phyloP scores from a whole-genome alignment of 2,329 filamentous ascomycete species.

The Mycocentrospora acerina region DNA sequence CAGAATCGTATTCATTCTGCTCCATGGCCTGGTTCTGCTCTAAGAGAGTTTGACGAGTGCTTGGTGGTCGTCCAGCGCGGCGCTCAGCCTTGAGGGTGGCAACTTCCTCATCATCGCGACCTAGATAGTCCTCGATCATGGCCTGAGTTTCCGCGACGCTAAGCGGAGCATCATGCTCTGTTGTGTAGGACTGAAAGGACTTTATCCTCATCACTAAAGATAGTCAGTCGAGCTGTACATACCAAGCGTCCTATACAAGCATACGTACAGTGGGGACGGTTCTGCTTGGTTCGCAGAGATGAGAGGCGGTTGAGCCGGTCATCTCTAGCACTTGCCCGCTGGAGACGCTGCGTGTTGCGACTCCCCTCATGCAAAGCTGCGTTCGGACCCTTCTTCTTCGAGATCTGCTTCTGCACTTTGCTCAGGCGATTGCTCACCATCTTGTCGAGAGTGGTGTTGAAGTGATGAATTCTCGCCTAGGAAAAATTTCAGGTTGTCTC shows the following conservation, averaged over 20 bases:
- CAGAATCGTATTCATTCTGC: constrained; percentile 76
- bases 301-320: constrained; percentile 76
- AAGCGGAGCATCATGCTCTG: constrained; percentile 50
- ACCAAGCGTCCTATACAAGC: background rate
- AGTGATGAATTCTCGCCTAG: constrained; percentile 8
- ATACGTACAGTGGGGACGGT: constrained; percentile 69
- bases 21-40: constrained; percentile 70
- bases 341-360: constrained; percentile 78
- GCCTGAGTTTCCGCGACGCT: constrained; percentile 59
- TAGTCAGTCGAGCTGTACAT: background rate
- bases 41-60: constrained; percentile 73
- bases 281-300: constrained; percentile 69
- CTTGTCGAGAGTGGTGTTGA: constrained; percentile 12
- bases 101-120: constrained; percentile 71
- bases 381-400: constrained; percentile 79
- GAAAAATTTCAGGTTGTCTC: constrained; percentile 29
- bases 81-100: constrained; percentile 66
- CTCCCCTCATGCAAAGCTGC: constrained; percentile 84
- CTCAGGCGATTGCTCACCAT: constrained; percentile 61
- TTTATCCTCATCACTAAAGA: constrained; percentile 63
- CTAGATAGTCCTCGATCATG: constrained; percentile 50
- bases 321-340: constrained; percentile 77
- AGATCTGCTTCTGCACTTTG: constrained; percentile 86
- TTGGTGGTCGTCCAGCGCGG: constrained; percentile 77
- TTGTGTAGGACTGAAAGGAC: constrained; percentile 70